Evolutionary conservation across 1,139 yeast species (phyloP).

Genomic region (Taiozyma onychis): DNA sequence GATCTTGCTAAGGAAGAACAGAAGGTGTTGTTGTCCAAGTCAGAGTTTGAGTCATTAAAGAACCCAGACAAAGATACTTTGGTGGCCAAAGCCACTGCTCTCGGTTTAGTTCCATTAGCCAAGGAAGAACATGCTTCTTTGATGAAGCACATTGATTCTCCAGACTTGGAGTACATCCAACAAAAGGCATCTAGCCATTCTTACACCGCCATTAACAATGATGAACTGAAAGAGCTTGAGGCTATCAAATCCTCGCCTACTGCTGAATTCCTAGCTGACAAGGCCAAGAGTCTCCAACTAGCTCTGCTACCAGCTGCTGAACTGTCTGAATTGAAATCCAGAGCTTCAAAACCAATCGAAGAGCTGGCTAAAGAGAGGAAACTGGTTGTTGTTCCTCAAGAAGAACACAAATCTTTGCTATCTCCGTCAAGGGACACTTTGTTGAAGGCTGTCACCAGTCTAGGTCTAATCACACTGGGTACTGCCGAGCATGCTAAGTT

Average conservation of each 20-base stretch:
- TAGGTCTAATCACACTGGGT: conserved; percentile 44
- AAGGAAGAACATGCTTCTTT: conserved; percentile 26
- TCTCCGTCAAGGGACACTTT: conserved; percentile 21
- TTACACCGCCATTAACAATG: conserved; percentile 22
- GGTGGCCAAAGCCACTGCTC: conserved; percentile 33
- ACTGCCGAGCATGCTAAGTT: conserved; percentile 30
- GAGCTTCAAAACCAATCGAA: conserved; percentile 5
- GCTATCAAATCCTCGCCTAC: background rate
- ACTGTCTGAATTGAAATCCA: conserved; percentile 13
- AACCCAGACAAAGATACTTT: conserved; percentile 16
- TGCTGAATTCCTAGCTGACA: background rate
- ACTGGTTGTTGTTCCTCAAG: conserved; percentile 18
- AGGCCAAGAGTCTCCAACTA: conserved; percentile 4
- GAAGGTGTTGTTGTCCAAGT: conserved; percentile 14
- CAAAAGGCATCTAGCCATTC: conserved; percentile 31
- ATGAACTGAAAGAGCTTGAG: background rate
- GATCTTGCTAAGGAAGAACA: conserved; percentile 9
- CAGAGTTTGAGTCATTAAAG: conserved; percentile 10
- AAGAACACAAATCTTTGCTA: conserved; percentile 18
- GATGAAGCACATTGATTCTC: conserved; percentile 2
- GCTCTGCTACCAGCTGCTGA: conserved; percentile 3
- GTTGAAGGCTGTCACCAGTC: conserved; percentile 20
- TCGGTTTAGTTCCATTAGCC: conserved; percentile 38
- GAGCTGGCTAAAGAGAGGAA: conserved; percentile 7
- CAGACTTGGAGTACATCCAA: conserved; percentile 19